These are phyloP conservation scores for Pseudovirgaria hyperparasitica DNA, from an alignment of 2,329 filamentous ascomycete species.

Conservation along the genomic window DNA sequence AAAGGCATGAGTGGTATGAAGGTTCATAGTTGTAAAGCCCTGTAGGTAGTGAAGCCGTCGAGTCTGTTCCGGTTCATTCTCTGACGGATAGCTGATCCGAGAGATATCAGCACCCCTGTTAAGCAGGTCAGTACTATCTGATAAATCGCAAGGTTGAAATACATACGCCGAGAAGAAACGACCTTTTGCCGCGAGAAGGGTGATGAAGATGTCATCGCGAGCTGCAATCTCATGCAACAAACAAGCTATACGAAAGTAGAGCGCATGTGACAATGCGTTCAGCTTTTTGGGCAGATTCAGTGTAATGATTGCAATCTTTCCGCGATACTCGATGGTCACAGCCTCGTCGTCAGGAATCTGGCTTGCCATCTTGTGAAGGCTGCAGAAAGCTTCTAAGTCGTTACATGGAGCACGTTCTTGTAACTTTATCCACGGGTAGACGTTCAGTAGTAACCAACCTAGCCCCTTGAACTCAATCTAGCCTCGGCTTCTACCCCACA, in stretches of 20 bases:
- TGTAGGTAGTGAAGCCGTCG: conserved; percentile 52
- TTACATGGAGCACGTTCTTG: neutral
- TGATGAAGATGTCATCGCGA: conserved; percentile 71
- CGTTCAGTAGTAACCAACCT: too few species aligned
- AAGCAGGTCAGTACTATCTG: neutral
- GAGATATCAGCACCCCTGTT: conserved; percentile 67
- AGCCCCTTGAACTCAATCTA: too few species aligned
- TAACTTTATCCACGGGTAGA: neutral
- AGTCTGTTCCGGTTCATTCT: conserved; percentile 17
- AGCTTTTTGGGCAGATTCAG: conserved; percentile 79
- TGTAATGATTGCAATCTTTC: conserved; percentile 69
- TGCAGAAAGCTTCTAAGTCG: conserved; percentile 3
- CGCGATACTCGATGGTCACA: conserved; percentile 50
- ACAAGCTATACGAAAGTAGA: conserved; percentile 67
- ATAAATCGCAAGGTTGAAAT: conserved; percentile 1
- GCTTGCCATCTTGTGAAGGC: neutral
- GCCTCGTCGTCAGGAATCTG: conserved; percentile 33
- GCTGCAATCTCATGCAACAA: conserved; percentile 65
- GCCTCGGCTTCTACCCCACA: too few species aligned
- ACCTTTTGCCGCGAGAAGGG: conserved; percentile 71
- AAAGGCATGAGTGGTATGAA: conserved; percentile 81
- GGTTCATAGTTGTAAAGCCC: conserved; percentile 70
- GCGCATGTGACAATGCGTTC: conserved; percentile 59
- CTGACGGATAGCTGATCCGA: conserved; percentile 32
- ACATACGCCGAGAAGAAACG: conserved; percentile 75